Percentiles rank a stretch among this genome's conserved stretches.
Evolutionary conservation across 257 asterid genomes (phyloP).

Genomic region (Rhazya stricta): DNA sequence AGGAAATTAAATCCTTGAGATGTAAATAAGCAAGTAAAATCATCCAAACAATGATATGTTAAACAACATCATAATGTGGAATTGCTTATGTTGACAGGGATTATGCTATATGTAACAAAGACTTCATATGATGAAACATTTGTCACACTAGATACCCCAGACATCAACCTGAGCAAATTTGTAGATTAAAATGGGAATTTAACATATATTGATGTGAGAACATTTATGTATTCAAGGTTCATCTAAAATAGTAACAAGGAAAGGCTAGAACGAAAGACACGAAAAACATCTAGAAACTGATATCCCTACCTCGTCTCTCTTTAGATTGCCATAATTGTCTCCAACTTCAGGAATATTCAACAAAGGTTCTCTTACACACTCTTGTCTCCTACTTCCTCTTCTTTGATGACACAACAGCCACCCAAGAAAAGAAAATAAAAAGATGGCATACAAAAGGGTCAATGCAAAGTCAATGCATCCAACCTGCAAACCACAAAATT

Average conservation of each 20-base stretch:
- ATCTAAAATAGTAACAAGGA: background rate
- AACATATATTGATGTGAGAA: background rate
- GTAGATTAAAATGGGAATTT: too few species aligned
- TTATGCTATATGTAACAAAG: background rate
- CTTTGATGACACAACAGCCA: conserved; percentile 69
- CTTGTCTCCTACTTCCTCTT: conserved; percentile 25
- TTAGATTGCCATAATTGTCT: conserved; percentile 5
- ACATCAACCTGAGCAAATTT: background rate
- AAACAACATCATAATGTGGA: background rate
- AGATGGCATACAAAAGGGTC: conserved; percentile 52
- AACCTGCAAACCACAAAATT: conserved; percentile 43
- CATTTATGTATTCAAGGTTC: background rate
- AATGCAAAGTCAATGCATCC: conserved; percentile 70
- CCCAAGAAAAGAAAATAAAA: conserved; percentile 63
- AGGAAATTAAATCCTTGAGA: background rate
- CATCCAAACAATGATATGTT: background rate
- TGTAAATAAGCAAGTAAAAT: background rate
- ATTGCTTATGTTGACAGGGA: background rate
- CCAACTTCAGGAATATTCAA: conserved; percentile 8
- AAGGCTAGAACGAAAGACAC: background rate
- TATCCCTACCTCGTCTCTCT: background rate
- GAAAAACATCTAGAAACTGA: background rate
- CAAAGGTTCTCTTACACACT: conserved; percentile 24
- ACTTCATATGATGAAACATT: background rate
- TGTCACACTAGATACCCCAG: background rate